A percentile compares a stretch with the other conserved stretches of the same genome.
phyloP scores from a whole-genome alignment of 164 flowering plant genomes.

The Cinnamomum chago region DNA sequence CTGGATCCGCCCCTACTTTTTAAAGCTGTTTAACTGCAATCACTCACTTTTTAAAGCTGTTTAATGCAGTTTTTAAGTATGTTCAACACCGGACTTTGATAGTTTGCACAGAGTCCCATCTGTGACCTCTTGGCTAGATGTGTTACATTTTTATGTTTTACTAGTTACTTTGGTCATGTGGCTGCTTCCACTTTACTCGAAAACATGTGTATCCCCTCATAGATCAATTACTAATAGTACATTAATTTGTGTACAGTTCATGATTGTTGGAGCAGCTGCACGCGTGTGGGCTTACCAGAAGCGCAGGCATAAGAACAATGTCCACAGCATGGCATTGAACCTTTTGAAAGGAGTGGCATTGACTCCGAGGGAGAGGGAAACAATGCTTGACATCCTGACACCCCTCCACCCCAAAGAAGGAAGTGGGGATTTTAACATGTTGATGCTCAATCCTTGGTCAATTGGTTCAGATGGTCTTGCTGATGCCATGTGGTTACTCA shows the following conservation, averaged over 20 bases:
- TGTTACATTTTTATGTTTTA: not conserved
- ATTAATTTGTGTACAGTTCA: constrained; percentile 30
- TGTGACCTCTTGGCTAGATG: not conserved
- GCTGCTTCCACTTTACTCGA: not conserved
- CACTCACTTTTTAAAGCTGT: no score
- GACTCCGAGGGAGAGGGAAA: constrained; percentile 71
- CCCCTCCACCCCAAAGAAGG: constrained; percentile 67
- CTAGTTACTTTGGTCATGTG: not conserved
- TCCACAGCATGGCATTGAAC: constrained; percentile 80
- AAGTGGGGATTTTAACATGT: constrained; percentile 16
- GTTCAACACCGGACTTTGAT: not conserved
- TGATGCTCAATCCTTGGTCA: not conserved
- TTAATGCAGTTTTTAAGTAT: no score
- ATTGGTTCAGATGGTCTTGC: not conserved
- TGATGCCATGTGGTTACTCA: not conserved
- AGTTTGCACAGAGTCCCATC: not conserved
- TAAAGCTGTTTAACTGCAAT: no score
- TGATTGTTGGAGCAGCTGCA: constrained; percentile 67
- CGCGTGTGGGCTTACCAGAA: constrained; percentile 73
- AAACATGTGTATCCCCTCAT: not conserved
- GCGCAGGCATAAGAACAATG: constrained; percentile 74
- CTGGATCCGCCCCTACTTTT: no score
- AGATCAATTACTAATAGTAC: constrained; percentile 8
- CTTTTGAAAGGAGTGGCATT: constrained; percentile 80
- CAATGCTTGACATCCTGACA: constrained; percentile 72